Conservation (phyloP, 352 stramenopile species). For the Pythium apleroticum region DNA sequence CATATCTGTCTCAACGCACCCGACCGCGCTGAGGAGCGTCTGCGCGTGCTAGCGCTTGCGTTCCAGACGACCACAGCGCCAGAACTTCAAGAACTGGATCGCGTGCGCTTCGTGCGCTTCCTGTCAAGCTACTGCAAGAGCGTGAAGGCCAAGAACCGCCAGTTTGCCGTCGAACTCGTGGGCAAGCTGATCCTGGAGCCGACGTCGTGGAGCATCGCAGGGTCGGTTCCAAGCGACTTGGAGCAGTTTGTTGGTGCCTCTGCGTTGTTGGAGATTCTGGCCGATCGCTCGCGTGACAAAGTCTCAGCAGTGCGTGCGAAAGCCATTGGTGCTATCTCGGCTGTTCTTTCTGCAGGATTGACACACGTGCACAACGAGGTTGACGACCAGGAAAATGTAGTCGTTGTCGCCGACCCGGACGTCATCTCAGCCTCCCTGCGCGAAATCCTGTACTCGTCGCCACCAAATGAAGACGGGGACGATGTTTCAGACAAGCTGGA, state of each 20-base stretch:
- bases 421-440: constrained; percentile 51
- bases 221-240: constrained; percentile 30
- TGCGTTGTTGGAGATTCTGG: constrained; percentile 64
- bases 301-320: constrained; percentile 80
- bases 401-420: constrained; percentile 20
- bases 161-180: constrained; percentile 80
- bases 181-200: constrained; percentile 65
- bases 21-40: constrained; percentile 66
- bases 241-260: constrained; percentile 49
- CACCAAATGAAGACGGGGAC: constrained; percentile 1
- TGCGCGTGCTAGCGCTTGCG: constrained; percentile 58
- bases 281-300: constrained; percentile 75
- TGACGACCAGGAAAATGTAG: constrained; percentile 3
- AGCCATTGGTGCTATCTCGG: constrained; percentile 73
- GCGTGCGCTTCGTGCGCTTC: constrained; percentile 60
- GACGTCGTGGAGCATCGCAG: constrained; percentile 38
- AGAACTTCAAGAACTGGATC: constrained; percentile 56
- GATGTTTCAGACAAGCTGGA: constrained; percentile 33
- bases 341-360: constrained; percentile 55
- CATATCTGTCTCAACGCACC: constrained; percentile 78
- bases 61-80: constrained; percentile 40
- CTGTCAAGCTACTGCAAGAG: constrained; percentile 75
- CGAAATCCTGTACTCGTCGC: constrained; percentile 47
- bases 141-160: constrained; percentile 69
- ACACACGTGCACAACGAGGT: constrained; percentile 30